These are phyloP conservation scores for Epichloe gansuensis DNA, from an alignment of 2,329 filamentous ascomycete species.

Conservation along the genomic window DNA sequence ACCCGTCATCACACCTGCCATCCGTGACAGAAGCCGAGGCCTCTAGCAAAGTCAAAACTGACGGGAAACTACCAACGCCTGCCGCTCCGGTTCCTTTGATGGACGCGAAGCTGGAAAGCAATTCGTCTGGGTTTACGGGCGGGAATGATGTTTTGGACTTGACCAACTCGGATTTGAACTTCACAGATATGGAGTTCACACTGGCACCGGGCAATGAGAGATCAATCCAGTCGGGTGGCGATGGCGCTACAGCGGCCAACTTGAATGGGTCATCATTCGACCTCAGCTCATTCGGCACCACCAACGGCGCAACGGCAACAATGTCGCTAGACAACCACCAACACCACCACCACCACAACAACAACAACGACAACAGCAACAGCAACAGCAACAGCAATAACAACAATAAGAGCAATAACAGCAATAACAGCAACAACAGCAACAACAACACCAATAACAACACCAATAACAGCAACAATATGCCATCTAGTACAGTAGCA, in stretches of 20 bases:
- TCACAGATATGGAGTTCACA: constrained; percentile 45
- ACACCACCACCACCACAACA: neutral
- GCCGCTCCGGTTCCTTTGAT: constrained; percentile 17
- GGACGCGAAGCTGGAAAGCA: constrained; percentile 14
- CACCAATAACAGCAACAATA: constrained; percentile 12
- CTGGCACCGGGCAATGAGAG: constrained; percentile 29
- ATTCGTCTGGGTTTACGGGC: constrained; percentile 10
- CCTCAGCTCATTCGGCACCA: constrained; percentile 28
- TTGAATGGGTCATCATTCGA: constrained; percentile 31
- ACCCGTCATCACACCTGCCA: constrained; percentile 1
- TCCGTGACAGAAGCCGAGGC: neutral
- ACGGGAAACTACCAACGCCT: constrained; percentile 12
- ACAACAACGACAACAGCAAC: too few relatives aligned
- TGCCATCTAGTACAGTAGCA: constrained; percentile 14
- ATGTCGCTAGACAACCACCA: constrained; percentile 15
- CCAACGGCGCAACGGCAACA: constrained; percentile 17
- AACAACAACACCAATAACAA: too few relatives aligned
- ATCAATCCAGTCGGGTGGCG: constrained; percentile 11
- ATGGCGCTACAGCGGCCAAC: constrained; percentile 4
- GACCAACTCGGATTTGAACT: constrained; percentile 30
- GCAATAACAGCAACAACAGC: too few relatives aligned
- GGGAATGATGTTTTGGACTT: constrained; percentile 8
- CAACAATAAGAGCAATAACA: too few relatives aligned
- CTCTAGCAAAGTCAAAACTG: constrained; percentile 12
- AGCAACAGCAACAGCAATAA: constrained; percentile 6